A percentile compares a stretch with the other conserved stretches of the same genome.
Evolutionary conservation across 2,329 filamentous ascomycete species (phyloP).

Genomic region (Microsporum ferrugineum): DNA sequence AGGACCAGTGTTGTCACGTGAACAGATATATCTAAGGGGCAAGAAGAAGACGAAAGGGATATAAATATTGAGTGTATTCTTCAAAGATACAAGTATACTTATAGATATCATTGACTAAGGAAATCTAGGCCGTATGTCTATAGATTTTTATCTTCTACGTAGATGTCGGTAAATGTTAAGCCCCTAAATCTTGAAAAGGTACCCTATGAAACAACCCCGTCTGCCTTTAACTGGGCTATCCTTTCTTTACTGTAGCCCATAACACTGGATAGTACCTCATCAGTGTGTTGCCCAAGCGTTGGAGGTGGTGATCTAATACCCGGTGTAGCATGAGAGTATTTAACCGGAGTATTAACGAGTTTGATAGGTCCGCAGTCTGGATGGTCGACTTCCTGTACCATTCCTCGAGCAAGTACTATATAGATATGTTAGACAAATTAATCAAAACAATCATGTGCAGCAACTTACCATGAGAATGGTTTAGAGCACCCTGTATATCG

Average conservation of each 20-base stretch:
- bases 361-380: constrained; percentile 72
- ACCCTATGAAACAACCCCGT: constrained; percentile 52
- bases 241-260: constrained; percentile 49
- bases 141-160: not conserved
- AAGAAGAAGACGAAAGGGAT: not conserved
- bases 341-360: constrained; percentile 87
- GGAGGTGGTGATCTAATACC: constrained; percentile 68
- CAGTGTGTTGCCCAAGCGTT: constrained; percentile 74
- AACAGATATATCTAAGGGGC: not conserved
- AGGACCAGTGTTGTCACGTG: not conserved
- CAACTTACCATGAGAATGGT: constrained; percentile 64
- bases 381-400: constrained; percentile 85
- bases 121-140: not conserved
- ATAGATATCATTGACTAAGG: not conserved
- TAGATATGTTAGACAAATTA: constrained; percentile 4
- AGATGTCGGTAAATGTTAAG: not conserved
- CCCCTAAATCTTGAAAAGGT: not conserved
- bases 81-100: too few species aligned
- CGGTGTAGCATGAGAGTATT: constrained; percentile 75
- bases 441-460: not conserved
- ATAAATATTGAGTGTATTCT: too few species aligned
- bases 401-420: constrained; percentile 58
- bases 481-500: constrained; percentile 73
- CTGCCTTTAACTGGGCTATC: constrained; percentile 51
- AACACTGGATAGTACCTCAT: constrained; percentile 57